Percentiles rank a stretch among this genome's conserved stretches.
Conservation (phyloP, 768 basidiomycete species). For the Dioszegia aurantiaca region DNA sequence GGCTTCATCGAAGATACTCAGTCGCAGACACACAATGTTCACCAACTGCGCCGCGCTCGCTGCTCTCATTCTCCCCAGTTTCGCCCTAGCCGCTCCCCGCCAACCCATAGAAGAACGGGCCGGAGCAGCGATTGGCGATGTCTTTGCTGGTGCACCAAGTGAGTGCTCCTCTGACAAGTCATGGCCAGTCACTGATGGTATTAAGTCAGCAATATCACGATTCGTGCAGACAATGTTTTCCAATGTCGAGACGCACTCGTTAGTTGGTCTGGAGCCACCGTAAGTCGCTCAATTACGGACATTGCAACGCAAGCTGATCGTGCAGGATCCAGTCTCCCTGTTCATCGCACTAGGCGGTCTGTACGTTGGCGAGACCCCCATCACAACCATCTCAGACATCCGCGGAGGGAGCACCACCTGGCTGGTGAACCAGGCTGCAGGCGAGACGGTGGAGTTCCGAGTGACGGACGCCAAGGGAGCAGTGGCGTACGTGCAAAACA, state of each 20-base stretch:
- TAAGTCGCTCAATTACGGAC: constrained; percentile 18
- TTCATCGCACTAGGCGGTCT: constrained; percentile 43
- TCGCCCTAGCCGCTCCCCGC: constrained; percentile 5
- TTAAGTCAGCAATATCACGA: constrained; percentile 40
- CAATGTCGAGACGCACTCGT: constrained; percentile 43
- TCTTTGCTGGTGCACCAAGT: constrained; percentile 34
- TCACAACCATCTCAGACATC: constrained; percentile 28
- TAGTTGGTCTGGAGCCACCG: constrained; percentile 39
- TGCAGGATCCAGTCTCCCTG: constrained; percentile 36
- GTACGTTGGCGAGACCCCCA: constrained; percentile 37
- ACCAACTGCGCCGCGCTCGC: background rate
- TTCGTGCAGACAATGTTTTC: constrained; percentile 33
- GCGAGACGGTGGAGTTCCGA: constrained; percentile 41
- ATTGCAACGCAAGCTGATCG: background rate
- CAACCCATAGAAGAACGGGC: constrained; percentile 10
- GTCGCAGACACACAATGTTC: background rate
- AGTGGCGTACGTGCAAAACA: constrained; percentile 47
- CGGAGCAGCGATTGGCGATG: constrained; percentile 13
- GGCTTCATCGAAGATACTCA: background rate
- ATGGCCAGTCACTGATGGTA: background rate
- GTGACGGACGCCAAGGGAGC: constrained; percentile 38
- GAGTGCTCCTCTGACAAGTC: constrained; percentile 5
- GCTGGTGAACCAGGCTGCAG: constrained; percentile 34
- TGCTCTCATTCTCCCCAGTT: background rate
- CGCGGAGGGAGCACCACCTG: constrained; percentile 24